phyloP scores from a whole-genome alignment of 306 rosid genomes.

The Canavalia ensiformis region DNA sequence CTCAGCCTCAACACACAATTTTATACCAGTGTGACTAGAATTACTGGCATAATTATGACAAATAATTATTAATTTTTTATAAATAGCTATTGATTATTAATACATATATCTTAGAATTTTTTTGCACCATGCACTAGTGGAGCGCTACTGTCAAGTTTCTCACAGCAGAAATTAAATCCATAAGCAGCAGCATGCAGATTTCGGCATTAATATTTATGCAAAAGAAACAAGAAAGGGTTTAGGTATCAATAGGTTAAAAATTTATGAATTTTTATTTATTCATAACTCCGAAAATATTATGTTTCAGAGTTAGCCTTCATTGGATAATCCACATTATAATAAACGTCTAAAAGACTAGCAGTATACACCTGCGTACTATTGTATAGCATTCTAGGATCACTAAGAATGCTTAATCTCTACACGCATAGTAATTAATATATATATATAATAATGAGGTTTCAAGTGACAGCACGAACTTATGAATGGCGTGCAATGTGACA shows the following conservation, averaged over 20 bases:
- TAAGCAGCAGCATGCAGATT: too few species aligned
- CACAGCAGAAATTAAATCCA: too few species aligned
- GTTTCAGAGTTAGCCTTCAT: background rate
- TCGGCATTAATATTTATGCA: too few species aligned
- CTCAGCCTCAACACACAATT: too few species aligned
- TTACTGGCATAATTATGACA: too few species aligned
- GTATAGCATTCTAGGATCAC: conserved; percentile 10
- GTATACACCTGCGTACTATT: background rate
- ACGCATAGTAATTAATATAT: background rate
- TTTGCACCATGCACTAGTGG: too few species aligned
- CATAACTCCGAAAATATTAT: background rate
- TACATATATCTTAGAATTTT: too few species aligned
- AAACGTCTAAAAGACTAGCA: background rate
- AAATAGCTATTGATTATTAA: too few species aligned
- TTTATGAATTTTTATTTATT: background rate
- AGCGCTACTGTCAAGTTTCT: too few species aligned
- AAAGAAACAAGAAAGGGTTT: background rate
- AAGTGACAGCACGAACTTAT: background rate
- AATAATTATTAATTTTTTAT: too few species aligned
- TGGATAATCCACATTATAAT: background rate
- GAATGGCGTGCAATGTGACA: background rate
- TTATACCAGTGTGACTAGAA: too few species aligned
- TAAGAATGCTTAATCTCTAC: conserved; percentile 5
- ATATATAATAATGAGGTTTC: conserved; percentile 20
- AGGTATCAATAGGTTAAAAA: background rate